phyloP scores from a whole-genome alignment of 768 basidiomycete genomes.

The Tulasnella sp. region DNA sequence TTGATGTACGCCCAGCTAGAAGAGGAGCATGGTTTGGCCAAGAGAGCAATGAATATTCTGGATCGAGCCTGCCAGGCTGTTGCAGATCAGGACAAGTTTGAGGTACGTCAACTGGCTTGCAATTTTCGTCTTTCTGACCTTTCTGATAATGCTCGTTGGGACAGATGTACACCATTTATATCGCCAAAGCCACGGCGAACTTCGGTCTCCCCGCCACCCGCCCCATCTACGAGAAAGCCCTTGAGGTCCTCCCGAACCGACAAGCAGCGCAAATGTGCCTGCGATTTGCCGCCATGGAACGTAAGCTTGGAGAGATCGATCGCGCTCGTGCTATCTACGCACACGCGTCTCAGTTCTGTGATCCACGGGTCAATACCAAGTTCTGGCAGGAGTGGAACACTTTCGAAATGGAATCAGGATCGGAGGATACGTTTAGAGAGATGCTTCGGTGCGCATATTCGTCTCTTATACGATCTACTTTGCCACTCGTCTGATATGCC shows the following conservation, averaged over 20 bases:
- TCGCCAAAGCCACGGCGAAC: constrained; percentile 91
- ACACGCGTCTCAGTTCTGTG: constrained; percentile 97
- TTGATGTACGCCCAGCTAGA: constrained; percentile 94
- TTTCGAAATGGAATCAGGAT: constrained; percentile 97
- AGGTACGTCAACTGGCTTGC: constrained; percentile 42
- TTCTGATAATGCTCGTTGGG: background rate
- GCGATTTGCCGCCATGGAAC: constrained; percentile 88
- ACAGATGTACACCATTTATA: constrained; percentile 94
- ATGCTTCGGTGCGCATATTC: constrained; percentile 24
- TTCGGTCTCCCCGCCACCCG: constrained; percentile 94
- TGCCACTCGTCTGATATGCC: background rate
- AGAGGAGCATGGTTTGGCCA: constrained; percentile 90
- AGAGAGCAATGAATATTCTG: constrained; percentile 90
- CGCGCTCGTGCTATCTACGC: constrained; percentile 93
- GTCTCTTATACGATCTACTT: background rate
- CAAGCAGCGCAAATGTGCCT: constrained; percentile 98
- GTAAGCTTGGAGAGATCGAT: constrained; percentile 98
- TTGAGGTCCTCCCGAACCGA: constrained; percentile 84
- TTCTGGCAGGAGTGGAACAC: constrained; percentile 97
- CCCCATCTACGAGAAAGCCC: constrained; percentile 89
- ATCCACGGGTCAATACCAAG: constrained; percentile 78
- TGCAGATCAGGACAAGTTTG: constrained; percentile 84
- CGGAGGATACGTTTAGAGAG: constrained; percentile 87
- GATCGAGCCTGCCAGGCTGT: constrained; percentile 86
- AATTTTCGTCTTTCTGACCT: constrained; percentile 1